A percentile compares a stretch with the other conserved stretches of the same genome.
These are phyloP conservation scores for Fistulinella prunicolor DNA, from an alignment of 768 basidiomycete species.

Conservation along the genomic window DNA sequence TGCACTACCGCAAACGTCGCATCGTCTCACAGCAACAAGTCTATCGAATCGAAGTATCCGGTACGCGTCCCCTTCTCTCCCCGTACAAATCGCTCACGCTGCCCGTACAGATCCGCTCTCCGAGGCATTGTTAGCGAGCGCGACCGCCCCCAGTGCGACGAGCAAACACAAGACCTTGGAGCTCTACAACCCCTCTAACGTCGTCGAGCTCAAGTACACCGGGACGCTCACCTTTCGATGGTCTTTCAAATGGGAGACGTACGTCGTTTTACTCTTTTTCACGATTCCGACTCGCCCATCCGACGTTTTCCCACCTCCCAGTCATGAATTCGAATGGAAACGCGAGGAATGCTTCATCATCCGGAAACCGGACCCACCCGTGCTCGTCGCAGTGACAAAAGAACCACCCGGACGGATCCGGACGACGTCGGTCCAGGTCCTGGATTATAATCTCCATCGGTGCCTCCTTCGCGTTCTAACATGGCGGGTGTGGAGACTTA, in stretches of 20 bases:
- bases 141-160: constrained; percentile 57
- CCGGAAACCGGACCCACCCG: constrained; percentile 84
- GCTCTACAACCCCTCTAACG: constrained; percentile 66
- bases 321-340: constrained; percentile 85
- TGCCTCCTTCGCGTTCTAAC: too few species aligned
- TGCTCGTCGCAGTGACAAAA: constrained; percentile 78
- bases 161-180: constrained; percentile 75
- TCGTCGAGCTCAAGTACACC: constrained; percentile 70
- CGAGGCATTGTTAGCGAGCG: constrained; percentile 66
- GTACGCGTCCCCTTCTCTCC: constrained; percentile 35
- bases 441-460: constrained; percentile 86
- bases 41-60: constrained; percentile 68
- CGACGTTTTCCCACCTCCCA: constrained; percentile 30
- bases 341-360: constrained; percentile 80
- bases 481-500: too few species aligned
- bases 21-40: constrained; percentile 40
- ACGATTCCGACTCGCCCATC: too few species aligned
- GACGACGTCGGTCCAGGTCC: constrained; percentile 65
- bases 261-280: constrained; percentile 27
- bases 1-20: constrained; percentile 73
- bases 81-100: too few species aligned
- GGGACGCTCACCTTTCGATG: constrained; percentile 75
- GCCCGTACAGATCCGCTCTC: constrained; percentile 62
- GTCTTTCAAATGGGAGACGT: constrained; percentile 84
- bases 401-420: constrained; percentile 66